Conservation (phyloP, 1,284 basidiomycete species). For the Apiotrichum domesticum region DNA sequence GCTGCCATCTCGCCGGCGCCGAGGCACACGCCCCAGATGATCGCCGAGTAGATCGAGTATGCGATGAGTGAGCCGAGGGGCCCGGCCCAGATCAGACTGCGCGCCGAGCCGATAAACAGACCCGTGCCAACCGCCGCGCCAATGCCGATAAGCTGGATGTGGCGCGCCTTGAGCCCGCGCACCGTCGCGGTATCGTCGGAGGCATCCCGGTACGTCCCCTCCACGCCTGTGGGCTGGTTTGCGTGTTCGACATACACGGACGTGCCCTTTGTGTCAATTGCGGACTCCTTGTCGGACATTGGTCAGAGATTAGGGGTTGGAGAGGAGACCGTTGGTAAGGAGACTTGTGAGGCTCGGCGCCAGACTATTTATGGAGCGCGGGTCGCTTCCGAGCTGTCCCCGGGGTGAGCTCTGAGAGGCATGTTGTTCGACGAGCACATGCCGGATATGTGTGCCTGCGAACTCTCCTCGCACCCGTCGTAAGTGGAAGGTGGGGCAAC, state of each 20-base stretch:
- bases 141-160: constrained; percentile 11
- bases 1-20: constrained; percentile 15
- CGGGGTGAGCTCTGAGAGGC: too few species aligned
- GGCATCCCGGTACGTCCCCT: background rate
- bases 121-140: constrained; percentile 6
- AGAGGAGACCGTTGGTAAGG: too few species aligned
- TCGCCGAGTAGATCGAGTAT: constrained; percentile 6
- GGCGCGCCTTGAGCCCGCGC: constrained; percentile 5
- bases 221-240: background rate
- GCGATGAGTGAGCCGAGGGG: constrained; percentile 14
- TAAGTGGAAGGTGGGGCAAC: too few species aligned
- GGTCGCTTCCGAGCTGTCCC: too few species aligned
- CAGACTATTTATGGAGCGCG: too few species aligned
- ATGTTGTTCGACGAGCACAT: too few species aligned
- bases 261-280: background rate
- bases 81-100: constrained; percentile 11
- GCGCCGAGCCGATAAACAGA: constrained; percentile 7
- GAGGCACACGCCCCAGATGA: constrained; percentile 17
- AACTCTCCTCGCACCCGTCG: too few species aligned
- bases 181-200: constrained; percentile 1
- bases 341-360: too few species aligned
- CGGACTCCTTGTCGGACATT: background rate
- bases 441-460: too few species aligned
- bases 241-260: background rate
- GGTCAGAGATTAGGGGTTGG: too few species aligned